phyloP scores from a whole-genome alignment of 305 asterid genomes.

The Withania somnifera region DNA sequence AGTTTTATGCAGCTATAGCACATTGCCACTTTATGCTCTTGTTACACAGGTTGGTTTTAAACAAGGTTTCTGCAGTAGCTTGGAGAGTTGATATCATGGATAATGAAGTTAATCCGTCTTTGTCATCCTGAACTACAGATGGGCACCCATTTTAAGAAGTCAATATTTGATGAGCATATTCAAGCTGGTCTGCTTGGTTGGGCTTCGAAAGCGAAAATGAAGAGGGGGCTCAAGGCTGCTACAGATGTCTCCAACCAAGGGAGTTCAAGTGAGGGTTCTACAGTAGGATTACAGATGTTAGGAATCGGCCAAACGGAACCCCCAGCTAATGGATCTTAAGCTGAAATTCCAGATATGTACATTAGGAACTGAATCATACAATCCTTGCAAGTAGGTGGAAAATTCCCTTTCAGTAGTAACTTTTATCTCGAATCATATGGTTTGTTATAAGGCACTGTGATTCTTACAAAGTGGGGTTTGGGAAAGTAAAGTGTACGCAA shows the following conservation, averaged over 20 bases:
- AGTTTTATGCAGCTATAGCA: conserved; percentile 89
- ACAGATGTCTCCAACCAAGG: conserved; percentile 22
- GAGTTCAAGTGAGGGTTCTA: conserved; percentile 23
- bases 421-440: not conserved
- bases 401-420: not conserved
- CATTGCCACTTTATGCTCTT: conserved; percentile 78
- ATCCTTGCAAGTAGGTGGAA: not conserved
- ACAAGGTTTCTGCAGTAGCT: not conserved
- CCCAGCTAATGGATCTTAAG: not conserved
- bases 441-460: not conserved
- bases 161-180: conserved; percentile 76
- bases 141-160: conserved; percentile 90
- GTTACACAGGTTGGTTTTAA: conserved; percentile 68
- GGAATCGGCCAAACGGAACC: conserved; percentile 27
- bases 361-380: not conserved
- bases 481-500: too few species aligned
- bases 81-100: not conserved
- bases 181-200: conserved; percentile 79
- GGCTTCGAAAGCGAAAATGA: conserved; percentile 67
- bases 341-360: not conserved
- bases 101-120: not conserved
- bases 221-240: conserved; percentile 40
- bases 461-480: too few species aligned
- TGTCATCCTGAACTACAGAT: conserved; percentile 30
- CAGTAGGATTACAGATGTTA: conserved; percentile 39